phyloP scores from a whole-genome alignment of 305 asterid species.

The Fraxinus floribunda region DNA sequence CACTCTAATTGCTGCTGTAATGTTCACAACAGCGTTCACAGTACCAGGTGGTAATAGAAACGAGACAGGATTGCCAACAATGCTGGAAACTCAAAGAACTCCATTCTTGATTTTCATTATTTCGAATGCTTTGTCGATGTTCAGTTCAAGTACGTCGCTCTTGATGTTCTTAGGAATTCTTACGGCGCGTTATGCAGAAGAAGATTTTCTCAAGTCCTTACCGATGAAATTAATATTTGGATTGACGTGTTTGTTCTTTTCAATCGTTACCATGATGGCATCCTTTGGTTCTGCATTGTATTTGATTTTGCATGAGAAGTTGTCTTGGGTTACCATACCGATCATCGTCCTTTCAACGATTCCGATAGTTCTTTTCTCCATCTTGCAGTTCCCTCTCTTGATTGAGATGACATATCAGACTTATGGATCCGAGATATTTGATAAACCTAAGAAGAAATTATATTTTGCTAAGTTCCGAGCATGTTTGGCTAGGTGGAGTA shows the following conservation, averaged over 20 bases:
- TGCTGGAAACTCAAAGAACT: slow-evolving; percentile 5
- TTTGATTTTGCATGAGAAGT: slow-evolving; percentile 20
- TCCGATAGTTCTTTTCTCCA: slow-evolving; percentile 33
- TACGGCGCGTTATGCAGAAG: slow-evolving; percentile 38
- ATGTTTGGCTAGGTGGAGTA: background rate
- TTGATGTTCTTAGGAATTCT: slow-evolving; percentile 47
- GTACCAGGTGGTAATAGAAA: slow-evolving; percentile 46
- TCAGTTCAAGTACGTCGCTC: slow-evolving; percentile 37
- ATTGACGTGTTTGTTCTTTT: slow-evolving; percentile 36
- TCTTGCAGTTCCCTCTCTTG: slow-evolving; percentile 36
- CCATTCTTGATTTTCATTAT: slow-evolving; percentile 25
- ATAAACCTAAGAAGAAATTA: slow-evolving; percentile 21
- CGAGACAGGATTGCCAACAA: slow-evolving; percentile 27
- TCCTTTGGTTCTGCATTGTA: slow-evolving; percentile 40
- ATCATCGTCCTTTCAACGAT: slow-evolving; percentile 31
- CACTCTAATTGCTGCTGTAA: slow-evolving; percentile 46
- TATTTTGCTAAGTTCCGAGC: background rate
- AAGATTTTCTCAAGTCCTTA: slow-evolving; percentile 40
- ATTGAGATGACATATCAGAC: slow-evolving; percentile 39
- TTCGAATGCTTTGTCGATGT: slow-evolving; percentile 41
- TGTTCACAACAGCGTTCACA: slow-evolving; percentile 50
- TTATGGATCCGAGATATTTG: slow-evolving; percentile 31
- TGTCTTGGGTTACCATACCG: slow-evolving; percentile 35
- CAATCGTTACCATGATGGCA: slow-evolving; percentile 45
- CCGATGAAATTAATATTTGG: slow-evolving; percentile 44